Evolutionary conservation across 2,329 filamentous ascomycete species (phyloP).

Genomic region (Alternaria consortialis): DNA sequence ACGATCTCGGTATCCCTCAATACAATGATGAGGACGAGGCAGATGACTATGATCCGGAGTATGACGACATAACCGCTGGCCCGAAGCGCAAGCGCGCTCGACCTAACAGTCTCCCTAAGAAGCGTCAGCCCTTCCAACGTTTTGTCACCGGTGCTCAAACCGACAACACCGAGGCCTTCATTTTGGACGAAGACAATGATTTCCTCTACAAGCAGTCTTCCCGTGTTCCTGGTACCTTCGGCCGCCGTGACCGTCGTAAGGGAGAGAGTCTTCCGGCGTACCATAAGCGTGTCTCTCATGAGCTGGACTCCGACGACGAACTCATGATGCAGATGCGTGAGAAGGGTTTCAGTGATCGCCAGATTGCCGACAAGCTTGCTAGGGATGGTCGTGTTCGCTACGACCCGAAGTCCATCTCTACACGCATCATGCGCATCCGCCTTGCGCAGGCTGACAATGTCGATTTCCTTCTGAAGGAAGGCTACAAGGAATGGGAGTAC

Average conservation of each 20-base stretch:
- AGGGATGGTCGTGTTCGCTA: constrained; percentile 56
- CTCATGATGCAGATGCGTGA: constrained; percentile 57
- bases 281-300: constrained; percentile 53
- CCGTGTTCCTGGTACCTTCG: constrained; percentile 35
- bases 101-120: constrained; percentile 12
- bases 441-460: constrained; percentile 53
- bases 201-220: constrained; percentile 16
- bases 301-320: constrained; percentile 60
- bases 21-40: constrained; percentile 14
- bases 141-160: constrained; percentile 20
- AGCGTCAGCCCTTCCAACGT: constrained; percentile 12
- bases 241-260: constrained; percentile 30
- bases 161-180: constrained; percentile 29
- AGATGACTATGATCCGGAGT: constrained; percentile 17
- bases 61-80: constrained; percentile 13
- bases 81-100: constrained; percentile 30
- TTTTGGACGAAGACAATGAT: constrained; percentile 30
- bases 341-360: constrained; percentile 54
- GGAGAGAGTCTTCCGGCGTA: constrained; percentile 52
- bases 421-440: constrained; percentile 58
- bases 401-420: constrained; percentile 58
- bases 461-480: constrained; percentile 58
- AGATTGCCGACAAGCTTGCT: constrained; percentile 55
- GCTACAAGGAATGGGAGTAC: constrained; percentile 60
- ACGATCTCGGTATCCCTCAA: constrained; percentile 14